These are phyloP conservation scores for Myxozyma mucilagina DNA, from an alignment of 805 yeast genomes.

Conservation along the genomic window DNA sequence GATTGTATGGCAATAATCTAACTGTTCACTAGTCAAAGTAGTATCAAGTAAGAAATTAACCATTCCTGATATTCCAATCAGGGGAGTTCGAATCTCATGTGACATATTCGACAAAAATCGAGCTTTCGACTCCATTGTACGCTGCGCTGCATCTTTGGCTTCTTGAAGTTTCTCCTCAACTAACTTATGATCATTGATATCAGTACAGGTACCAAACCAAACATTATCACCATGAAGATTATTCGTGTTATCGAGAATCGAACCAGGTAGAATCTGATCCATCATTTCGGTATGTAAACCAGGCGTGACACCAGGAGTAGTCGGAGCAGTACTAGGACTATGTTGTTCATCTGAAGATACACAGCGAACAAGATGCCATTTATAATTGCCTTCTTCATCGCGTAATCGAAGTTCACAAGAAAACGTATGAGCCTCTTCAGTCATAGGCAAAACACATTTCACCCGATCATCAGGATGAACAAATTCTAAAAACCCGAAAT, in stretches of 20 bases:
- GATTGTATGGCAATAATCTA: constrained; percentile 42
- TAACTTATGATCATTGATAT: constrained; percentile 40
- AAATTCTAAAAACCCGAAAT: constrained; percentile 36
- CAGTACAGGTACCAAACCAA: constrained; percentile 42
- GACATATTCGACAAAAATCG: constrained; percentile 43
- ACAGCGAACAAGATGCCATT: constrained; percentile 40
- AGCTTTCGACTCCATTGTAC: constrained; percentile 43
- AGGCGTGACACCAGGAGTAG: neutral
- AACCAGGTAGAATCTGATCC: neutral
- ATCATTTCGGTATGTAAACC: neutral
- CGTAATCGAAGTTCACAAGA: constrained; percentile 36
- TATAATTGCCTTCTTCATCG: constrained; percentile 35
- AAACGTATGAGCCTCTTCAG: constrained; percentile 5
- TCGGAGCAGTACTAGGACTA: neutral
- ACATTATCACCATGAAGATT: constrained; percentile 16
- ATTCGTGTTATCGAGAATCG: neutral
- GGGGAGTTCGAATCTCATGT: constrained; percentile 42
- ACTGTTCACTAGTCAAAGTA: constrained; percentile 38
- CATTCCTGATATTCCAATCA: constrained; percentile 44
- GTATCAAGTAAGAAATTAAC: constrained; percentile 41
- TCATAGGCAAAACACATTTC: constrained; percentile 32
- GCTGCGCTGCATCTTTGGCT: constrained; percentile 42
- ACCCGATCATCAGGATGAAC: constrained; percentile 40
- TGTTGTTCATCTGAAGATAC: constrained; percentile 27
- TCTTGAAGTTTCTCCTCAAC: constrained; percentile 40